Evolutionary conservation across 768 basidiomycete genomes (phyloP), one percentile per base, ranked within the genome.

Genomic region (Harrya chromipes): DNA sequence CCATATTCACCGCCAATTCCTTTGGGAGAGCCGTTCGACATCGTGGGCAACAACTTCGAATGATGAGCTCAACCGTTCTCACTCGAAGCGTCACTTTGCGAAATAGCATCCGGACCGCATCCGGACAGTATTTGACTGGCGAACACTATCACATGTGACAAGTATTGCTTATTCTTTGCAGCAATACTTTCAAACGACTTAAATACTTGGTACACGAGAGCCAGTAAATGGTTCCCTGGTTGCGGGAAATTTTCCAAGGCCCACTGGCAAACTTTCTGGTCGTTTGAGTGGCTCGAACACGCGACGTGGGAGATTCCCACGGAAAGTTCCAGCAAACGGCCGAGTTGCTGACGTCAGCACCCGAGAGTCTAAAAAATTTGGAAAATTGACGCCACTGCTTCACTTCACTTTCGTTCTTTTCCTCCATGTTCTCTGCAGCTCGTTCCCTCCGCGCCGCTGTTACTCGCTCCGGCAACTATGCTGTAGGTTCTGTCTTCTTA

Each of bases 1-100:
- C 90, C 90, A 58, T 84, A 83, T 62, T 87, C 87, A 14, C 86
- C 87, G 14, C 89, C 90, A 46, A 83, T 77, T 57, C 78, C 80
- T 54, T 74, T 70, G 38, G 70, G 44, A 20, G 57, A 14, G 20
- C n/a, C 37, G 27, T 27, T 46, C 13, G 68, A 48, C 67, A 67
- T 68, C n/a, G 33, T 27, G 12, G 13, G 10, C 34, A 20, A 6
- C 9, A 27, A 35, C 23, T n/a, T n/a, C n/a, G n/a, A n/a, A n/a
- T n/a, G n/a, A n/a, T n/a, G n/a, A n/a, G n/a, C n/a, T n/a, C n/a
- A n/a, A n/a, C n/a, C n/a, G n/a, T n/a, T n/a, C n/a, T n/a, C n/a
- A n/a, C n/a, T n/a, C n/a, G n/a, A n/a, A n/a, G n/a, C n/a, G n/a
- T n/a, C n/a, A n/a, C n/a, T n/a, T n/a, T n/a, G n/a, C n/a, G n/a